phyloP scores from a whole-genome alignment of 345 rosid species.

The Sisymbrium irio region DNA sequence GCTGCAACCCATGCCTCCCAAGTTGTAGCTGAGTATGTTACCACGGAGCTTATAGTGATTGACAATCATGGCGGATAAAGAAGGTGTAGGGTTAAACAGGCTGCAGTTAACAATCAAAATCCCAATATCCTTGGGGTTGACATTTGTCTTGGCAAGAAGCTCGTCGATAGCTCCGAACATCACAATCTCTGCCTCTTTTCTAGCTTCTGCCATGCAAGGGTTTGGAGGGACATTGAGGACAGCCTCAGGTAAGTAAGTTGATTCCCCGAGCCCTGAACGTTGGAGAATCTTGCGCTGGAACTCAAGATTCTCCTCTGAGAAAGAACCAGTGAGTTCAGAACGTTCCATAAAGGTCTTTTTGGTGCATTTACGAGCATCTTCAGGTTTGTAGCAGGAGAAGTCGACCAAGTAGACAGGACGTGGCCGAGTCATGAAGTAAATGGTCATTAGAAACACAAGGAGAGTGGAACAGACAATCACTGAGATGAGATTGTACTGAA shows the following conservation, averaged over 20 bases:
- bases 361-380: slow-evolving; percentile 43
- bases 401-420: slow-evolving; percentile 53
- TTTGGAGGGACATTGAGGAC: slow-evolving; percentile 47
- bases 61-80: slow-evolving; percentile 54
- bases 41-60: slow-evolving; percentile 61
- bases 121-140: slow-evolving; percentile 52
- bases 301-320: slow-evolving; percentile 49
- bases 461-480: slow-evolving; percentile 46
- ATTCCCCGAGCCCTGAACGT: slow-evolving; percentile 59
- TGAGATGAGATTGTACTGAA: slow-evolving; percentile 47
- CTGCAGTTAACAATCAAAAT: slow-evolving; percentile 59
- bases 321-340: slow-evolving; percentile 43
- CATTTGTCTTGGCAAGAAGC: slow-evolving; percentile 46
- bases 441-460: slow-evolving; percentile 42
- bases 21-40: slow-evolving; percentile 49
- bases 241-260: slow-evolving; percentile 57
- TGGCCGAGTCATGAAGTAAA: slow-evolving; percentile 50
- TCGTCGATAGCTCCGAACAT: slow-evolving; percentile 61
- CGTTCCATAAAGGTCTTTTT: slow-evolving; percentile 45
- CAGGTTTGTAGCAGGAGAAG: slow-evolving; percentile 52
- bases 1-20: slow-evolving; percentile 70
- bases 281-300: slow-evolving; percentile 54
- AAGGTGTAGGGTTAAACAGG: slow-evolving; percentile 59
- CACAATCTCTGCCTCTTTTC: slow-evolving; percentile 54
- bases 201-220: slow-evolving; percentile 53